Percentiles rank a stretch among this genome's conserved stretches.
These are phyloP conservation scores for Arabidopsis suecica DNA, from an alignment of 345 rosid genomes.

Conservation along the genomic window DNA sequence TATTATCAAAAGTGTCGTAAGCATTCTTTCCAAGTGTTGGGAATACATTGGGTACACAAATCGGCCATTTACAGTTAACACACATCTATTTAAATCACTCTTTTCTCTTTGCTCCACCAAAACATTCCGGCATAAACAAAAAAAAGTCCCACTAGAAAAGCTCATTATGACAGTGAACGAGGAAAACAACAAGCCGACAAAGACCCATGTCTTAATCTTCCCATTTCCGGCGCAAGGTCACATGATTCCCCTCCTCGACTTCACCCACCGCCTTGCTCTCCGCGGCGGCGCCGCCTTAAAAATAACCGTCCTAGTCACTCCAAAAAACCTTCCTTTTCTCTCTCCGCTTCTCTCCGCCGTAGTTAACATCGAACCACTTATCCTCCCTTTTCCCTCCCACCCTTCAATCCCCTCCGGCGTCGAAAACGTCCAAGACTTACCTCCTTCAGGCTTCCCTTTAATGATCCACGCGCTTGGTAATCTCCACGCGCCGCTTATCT, in stretches of 20 bases:
- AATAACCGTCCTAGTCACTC: conserved; percentile 49
- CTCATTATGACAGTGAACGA: conserved; percentile 26
- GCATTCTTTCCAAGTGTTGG: conserved; percentile 31
- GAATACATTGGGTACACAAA: conserved; percentile 11
- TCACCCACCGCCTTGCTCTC: conserved; percentile 47
- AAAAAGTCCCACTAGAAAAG: background rate
- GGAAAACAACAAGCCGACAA: background rate
- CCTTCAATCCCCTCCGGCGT: conserved; percentile 50
- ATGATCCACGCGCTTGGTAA: conserved; percentile 47
- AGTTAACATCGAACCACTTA: conserved; percentile 39
- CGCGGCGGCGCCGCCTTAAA: conserved; percentile 36
- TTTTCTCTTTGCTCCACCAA: background rate
- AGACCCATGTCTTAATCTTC: conserved; percentile 45
- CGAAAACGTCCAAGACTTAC: conserved; percentile 51
- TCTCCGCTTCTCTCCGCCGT: conserved; percentile 42
- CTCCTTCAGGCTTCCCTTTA: conserved; percentile 24
- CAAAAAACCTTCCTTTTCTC: conserved; percentile 49
- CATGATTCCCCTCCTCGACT: conserved; percentile 51
- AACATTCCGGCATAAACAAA: background rate
- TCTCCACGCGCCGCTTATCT: conserved; percentile 53
- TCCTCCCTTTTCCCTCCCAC: conserved; percentile 57
- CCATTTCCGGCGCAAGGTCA: conserved; percentile 62
- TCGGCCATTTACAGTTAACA: background rate
- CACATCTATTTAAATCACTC: conserved; percentile 23
- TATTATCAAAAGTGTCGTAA: conserved; percentile 24